Conservation (phyloP, 140 eudicot genomes). For the Flaveria floridana region DNA sequence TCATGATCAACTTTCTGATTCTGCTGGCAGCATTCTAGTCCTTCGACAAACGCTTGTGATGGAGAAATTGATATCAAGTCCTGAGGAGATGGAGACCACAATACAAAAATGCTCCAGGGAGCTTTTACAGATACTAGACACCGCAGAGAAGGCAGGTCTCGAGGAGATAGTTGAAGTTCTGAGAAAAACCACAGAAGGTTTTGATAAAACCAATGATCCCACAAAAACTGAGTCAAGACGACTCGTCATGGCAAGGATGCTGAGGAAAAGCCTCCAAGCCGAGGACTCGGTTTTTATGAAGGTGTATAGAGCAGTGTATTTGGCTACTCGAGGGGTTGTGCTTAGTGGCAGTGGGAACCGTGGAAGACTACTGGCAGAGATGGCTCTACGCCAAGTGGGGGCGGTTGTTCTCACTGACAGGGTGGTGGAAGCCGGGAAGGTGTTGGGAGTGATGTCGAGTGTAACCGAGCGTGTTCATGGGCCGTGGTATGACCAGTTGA, state of each 20-base stretch:
- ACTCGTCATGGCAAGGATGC: slow-evolving; percentile 64
- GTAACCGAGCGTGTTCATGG: slow-evolving; percentile 75
- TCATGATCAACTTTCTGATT: neutral
- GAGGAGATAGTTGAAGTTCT: slow-evolving; percentile 54
- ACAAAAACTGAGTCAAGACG: slow-evolving; percentile 45
- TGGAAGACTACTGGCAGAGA: slow-evolving; percentile 58
- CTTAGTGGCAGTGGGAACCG: slow-evolving; percentile 58
- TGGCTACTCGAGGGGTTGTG: slow-evolving; percentile 71
- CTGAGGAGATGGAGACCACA: slow-evolving; percentile 56
- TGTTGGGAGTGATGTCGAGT: slow-evolving; percentile 61
- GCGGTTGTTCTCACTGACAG: slow-evolving; percentile 50
- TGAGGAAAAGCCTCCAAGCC: slow-evolving; percentile 70
- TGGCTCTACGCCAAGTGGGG: slow-evolving; percentile 73
- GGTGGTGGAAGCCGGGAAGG: slow-evolving; percentile 58
- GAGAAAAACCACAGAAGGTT: slow-evolving; percentile 36
- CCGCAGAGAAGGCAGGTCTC: slow-evolving; percentile 51
- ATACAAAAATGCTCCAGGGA: slow-evolving; percentile 40
- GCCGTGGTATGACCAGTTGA: slow-evolving; percentile 57
- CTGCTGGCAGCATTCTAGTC: slow-evolving; percentile 62
- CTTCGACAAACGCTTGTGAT: slow-evolving; percentile 69
- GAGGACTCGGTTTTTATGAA: slow-evolving; percentile 62
- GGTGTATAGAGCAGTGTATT: slow-evolving; percentile 68
- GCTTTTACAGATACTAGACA: slow-evolving; percentile 58
- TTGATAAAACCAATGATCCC: slow-evolving; percentile 32
- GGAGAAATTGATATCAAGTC: slow-evolving; percentile 48